phyloP scores from a whole-genome alignment of 805 yeast genomes.

The Candida odintsovae region DNA sequence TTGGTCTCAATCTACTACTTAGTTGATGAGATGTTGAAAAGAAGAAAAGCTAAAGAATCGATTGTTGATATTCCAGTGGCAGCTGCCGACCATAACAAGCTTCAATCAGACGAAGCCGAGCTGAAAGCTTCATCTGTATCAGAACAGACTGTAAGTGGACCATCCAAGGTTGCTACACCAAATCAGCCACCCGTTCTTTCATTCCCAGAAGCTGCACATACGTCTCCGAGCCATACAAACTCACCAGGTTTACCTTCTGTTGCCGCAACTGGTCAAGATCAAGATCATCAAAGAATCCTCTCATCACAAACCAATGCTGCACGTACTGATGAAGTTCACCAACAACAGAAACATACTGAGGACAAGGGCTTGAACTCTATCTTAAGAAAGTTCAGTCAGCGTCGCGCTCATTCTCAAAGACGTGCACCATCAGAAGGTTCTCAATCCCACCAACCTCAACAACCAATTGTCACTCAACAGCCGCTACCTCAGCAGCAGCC shows the following conservation, averaged over 20 bases:
- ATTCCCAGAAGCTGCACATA: slow-evolving; percentile 46
- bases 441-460: slow-evolving; percentile 1
- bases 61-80: slow-evolving; percentile 24
- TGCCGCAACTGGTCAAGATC: slow-evolving; percentile 11
- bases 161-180: slow-evolving; percentile 23
- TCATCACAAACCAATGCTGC: slow-evolving; percentile 33
- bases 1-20: slow-evolving; percentile 79
- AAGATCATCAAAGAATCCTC: slow-evolving; percentile 36
- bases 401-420: slow-evolving; percentile 21
- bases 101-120: slow-evolving; percentile 10
- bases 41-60: slow-evolving; percentile 57
- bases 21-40: slow-evolving; percentile 75
- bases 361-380: slow-evolving; percentile 25
- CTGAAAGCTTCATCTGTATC: slow-evolving; percentile 4
- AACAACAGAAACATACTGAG: slow-evolving; percentile 29
- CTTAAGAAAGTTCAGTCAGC: slow-evolving; percentile 25
- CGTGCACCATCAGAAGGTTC: slow-evolving; percentile 13
- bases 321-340: slow-evolving; percentile 29
- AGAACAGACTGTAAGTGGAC: not conserved
- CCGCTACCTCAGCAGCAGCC: slow-evolving; percentile 1
- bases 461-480: not conserved
- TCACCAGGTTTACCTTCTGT: slow-evolving; percentile 31
- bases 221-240: slow-evolving; percentile 42
- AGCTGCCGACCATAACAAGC: slow-evolving; percentile 14
- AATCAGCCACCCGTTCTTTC: slow-evolving; percentile 35